A percentile compares a stretch with the other conserved stretches of the same genome.
phyloP scores from a whole-genome alignment of 495 filamentous ascomycete genomes.

The Rostrohypoxylon terebratum region DNA sequence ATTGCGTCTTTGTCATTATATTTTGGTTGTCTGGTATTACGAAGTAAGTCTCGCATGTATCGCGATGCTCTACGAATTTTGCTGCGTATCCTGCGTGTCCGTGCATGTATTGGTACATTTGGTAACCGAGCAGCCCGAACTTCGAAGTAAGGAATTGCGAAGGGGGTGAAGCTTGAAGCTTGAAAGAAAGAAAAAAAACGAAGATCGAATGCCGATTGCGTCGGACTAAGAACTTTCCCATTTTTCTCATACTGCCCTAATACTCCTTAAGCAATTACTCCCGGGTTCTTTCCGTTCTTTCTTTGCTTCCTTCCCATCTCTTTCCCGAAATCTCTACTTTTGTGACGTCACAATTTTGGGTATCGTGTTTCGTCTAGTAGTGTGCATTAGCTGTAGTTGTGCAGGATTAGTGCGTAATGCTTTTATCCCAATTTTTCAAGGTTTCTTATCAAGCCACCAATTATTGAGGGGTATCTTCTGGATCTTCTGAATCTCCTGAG shows the following conservation, averaged over 20 bases:
- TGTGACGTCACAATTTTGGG: slow-evolving; percentile 24
- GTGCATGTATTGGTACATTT: background rate
- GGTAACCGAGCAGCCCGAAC: background rate
- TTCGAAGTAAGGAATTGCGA: slow-evolving; percentile 6
- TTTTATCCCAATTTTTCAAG: background rate
- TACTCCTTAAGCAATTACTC: background rate
- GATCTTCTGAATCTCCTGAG: background rate
- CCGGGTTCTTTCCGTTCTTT: background rate
- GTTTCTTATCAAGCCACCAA: slow-evolving; percentile 7
- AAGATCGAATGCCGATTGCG: slow-evolving; percentile 22
- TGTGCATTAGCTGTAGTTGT: slow-evolving; percentile 1
- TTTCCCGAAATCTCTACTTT: slow-evolving; percentile 15
- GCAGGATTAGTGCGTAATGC: background rate
- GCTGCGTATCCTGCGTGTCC: background rate
- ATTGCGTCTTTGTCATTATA: background rate
- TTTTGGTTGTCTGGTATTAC: background rate
- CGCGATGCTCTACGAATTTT: too few relatives aligned
- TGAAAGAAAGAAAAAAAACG: too few relatives aligned
- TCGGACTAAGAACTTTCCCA: slow-evolving; percentile 7
- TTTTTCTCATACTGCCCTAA: background rate
- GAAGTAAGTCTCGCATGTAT: background rate
- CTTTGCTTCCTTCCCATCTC: background rate
- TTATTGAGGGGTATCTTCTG: too few relatives aligned
- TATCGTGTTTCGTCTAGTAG: background rate
- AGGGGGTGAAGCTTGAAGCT: background rate